phyloP scores from a whole-genome alignment of 768 basidiomycete genomes.

The Rhodotorula paludigena region DNA sequence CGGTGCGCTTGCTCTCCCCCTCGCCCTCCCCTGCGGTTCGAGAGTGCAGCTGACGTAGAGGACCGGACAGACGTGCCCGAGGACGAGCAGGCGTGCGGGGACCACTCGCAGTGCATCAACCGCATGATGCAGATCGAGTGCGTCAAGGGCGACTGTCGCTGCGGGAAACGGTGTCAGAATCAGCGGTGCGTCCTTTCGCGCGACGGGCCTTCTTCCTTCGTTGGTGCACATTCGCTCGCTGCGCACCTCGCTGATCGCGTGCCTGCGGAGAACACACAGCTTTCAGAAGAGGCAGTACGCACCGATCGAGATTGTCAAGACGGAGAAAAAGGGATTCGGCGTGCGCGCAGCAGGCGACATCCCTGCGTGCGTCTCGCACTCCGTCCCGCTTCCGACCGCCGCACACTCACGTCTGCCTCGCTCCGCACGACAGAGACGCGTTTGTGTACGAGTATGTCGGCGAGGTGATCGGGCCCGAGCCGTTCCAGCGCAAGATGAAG shows the following conservation, averaged over 20 bases:
- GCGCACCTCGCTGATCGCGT: conserved; percentile 2
- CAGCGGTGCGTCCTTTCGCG: conserved; percentile 69
- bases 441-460: conserved; percentile 99
- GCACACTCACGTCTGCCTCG: not conserved
- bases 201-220: not conserved
- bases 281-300: conserved; percentile 84
- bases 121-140: conserved; percentile 96
- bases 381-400: not conserved
- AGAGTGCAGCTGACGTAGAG: not conserved
- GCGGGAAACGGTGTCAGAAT: conserved; percentile 75
- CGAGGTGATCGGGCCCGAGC: conserved; percentile 80
- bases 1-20: conserved; percentile 55
- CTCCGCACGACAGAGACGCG: conserved; percentile 57
- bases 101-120: conserved; percentile 90
- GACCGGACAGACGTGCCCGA: conserved; percentile 56
- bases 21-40: not conserved
- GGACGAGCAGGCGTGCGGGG: conserved; percentile 69
- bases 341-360: conserved; percentile 63
- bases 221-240: not conserved
- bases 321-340: conserved; percentile 94
- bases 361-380: conserved; percentile 47
- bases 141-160: conserved; percentile 80
- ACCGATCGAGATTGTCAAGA: conserved; percentile 79
- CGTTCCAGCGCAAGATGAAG: conserved; percentile 89
- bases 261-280: conserved; percentile 50